Evolutionary conservation across 331 rosid species (phyloP), one percentile per base, ranked within the genome.

Genomic region (Pyrus hybrid): DNA sequence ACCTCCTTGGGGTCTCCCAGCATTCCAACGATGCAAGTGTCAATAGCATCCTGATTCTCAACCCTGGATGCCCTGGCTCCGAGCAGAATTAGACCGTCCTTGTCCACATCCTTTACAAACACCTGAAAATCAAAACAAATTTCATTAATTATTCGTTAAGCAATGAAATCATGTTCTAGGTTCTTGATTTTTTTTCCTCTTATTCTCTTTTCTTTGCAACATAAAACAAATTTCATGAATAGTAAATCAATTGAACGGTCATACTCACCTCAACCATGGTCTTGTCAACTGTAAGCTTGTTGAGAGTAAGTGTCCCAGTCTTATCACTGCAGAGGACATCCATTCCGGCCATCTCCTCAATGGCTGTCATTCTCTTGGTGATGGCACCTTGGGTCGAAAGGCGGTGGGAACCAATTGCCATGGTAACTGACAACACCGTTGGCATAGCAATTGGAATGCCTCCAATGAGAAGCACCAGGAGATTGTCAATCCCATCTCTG

Each of bases 401-500:
- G 26, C 90, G 81, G 77, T 91, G 98, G 51, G 98, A 93, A 68
- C 97, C 98, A 77, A 93, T 93, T 58, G 97, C 98, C 98, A 93
- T 93, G 21, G 97, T 93, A 18, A 93, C 98, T 0, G 96, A 93
- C 84, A 93, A 82, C 13, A 93, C 97, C 1, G 98, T 93, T n/a
- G 97, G 98, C 98, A 93, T 91, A 68, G 98, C 98, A 76, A 93
- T 93, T 7, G 97, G 98, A 79, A 93, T 93, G 8, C 98, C 98
- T 61, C 98, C 98, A 11, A 93, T 93, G 83, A 91, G 96, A 35
- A 93, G 96, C 76, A 93, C 98, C 89, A 93, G 77, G 63, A 93
- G 92, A 67, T 93, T 91, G 85, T 93, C 87, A 61, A 93, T 93
- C 51, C 98, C 98, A 65, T 74, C 82, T 73, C 98, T 87, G 43